phyloP scores from a whole-genome alignment of 2,329 filamentous ascomycete species.

The Botryotinia convoluta region DNA sequence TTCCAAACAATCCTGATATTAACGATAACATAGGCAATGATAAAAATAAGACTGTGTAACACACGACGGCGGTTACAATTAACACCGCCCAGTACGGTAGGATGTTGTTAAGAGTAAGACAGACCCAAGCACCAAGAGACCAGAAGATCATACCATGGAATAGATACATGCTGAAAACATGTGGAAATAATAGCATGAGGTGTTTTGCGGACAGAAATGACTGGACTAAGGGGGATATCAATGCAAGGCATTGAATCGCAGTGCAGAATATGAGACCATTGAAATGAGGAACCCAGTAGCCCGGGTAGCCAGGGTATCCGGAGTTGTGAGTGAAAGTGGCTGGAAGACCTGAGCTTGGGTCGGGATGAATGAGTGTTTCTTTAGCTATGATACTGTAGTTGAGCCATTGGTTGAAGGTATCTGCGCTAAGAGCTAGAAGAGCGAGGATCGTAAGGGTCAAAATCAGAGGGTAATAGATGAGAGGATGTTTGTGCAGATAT shows the following conservation, averaged over 20 bases:
- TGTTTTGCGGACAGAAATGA: slow-evolving; percentile 42
- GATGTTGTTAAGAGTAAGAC: slow-evolving; percentile 25
- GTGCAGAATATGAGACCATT: slow-evolving; percentile 44
- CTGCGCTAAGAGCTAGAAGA: slow-evolving; percentile 23
- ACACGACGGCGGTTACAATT: slow-evolving; percentile 7
- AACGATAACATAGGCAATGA: slow-evolving; percentile 31
- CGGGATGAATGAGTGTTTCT: slow-evolving; percentile 46
- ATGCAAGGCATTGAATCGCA: slow-evolving; percentile 39
- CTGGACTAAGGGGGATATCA: slow-evolving; percentile 42
- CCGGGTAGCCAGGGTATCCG: slow-evolving; percentile 39
- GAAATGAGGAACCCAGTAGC: slow-evolving; percentile 45
- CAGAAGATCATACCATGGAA: slow-evolving; percentile 44
- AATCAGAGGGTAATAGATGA: slow-evolving; percentile 41
- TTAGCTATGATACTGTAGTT: slow-evolving; percentile 31
- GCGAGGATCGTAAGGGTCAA: slow-evolving; percentile 36
- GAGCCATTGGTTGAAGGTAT: slow-evolving; percentile 24
- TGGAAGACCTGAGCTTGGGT: slow-evolving; percentile 40
- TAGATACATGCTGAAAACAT: slow-evolving; percentile 50
- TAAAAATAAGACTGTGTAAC: slow-evolving; percentile 14
- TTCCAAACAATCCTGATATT: slow-evolving; percentile 29
- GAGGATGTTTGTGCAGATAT: slow-evolving; percentile 40
- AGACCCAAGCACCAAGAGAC: slow-evolving; percentile 33
- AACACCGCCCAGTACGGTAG: slow-evolving; percentile 33
- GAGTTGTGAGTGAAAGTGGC: slow-evolving; percentile 38
- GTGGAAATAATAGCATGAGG: slow-evolving; percentile 46